Evolutionary conservation across 768 basidiomycete genomes (phyloP).

Genomic region (Russula earlei): DNA sequence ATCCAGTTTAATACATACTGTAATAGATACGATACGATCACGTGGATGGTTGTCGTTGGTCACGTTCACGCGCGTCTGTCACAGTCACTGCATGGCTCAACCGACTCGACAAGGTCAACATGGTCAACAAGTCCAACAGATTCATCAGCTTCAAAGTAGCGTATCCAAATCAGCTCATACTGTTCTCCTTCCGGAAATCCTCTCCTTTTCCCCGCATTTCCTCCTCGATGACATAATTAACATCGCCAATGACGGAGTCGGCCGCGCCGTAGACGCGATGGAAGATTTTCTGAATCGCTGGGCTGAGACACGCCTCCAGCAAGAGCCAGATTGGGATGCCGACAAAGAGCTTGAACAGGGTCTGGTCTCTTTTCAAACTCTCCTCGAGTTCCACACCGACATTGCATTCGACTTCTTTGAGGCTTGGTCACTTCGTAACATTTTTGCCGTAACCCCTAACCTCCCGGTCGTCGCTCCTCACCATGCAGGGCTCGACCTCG

Average conservation of each 20-base stretch:
- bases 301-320: conserved; percentile 54
- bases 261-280: conserved; percentile 69
- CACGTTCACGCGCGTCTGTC: no score
- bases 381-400: conserved; percentile 82
- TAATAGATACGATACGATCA: no score
- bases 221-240: conserved; percentile 84
- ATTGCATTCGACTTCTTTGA: conserved; percentile 89
- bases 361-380: conserved; percentile 76
- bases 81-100: no score
- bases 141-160: no score
- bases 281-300: conserved; percentile 68
- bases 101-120: no score
- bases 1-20: no score
- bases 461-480: conserved; percentile 67
- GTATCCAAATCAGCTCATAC: conserved; percentile 30
- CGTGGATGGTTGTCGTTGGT: no score
- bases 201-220: conserved; percentile 78
- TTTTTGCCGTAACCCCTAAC: conserved; percentile 66
- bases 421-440: conserved; percentile 81
- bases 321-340: conserved; percentile 43
- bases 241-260: conserved; percentile 69
- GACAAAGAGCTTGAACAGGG: conserved; percentile 72
- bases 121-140: no score
- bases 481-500: conserved; percentile 63
- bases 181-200: conserved; percentile 57